phyloP scores from a whole-genome alignment of 306 rosid species.

The Pueraria montana region DNA sequence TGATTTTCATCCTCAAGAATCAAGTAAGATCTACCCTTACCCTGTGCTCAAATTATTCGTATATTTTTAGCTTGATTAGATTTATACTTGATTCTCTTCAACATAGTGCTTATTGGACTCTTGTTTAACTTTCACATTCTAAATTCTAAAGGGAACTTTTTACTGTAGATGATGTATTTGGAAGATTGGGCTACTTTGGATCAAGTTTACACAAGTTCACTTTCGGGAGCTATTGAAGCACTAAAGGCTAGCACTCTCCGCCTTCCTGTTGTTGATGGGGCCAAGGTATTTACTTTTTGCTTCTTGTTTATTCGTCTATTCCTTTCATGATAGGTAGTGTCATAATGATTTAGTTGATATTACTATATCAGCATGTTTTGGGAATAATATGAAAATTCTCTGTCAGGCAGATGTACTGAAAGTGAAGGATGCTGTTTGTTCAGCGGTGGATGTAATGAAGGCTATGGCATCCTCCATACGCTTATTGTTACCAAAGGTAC shows the following conservation, averaged over 20 bases:
- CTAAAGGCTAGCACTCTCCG: constrained; percentile 11
- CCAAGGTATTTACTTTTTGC: constrained; percentile 4
- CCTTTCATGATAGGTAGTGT: no score
- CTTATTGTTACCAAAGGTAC: constrained; percentile 2
- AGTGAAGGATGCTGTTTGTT: constrained; percentile 15
- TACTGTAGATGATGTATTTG: constrained; percentile 18
- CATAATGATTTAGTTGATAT: no score
- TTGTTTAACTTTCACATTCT: neutral
- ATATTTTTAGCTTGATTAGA: no score
- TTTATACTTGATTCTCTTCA: neutral
- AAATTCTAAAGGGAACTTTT: neutral
- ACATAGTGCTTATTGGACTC: neutral
- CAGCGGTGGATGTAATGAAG: constrained; percentile 24
- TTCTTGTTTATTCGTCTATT: neutral
- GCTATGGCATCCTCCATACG: constrained; percentile 17
- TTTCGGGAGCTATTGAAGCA: neutral
- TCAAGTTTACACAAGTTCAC: neutral
- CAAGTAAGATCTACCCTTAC: no score
- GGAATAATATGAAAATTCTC: neutral
- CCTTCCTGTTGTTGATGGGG: constrained; percentile 25
- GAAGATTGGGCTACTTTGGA: constrained; percentile 22
- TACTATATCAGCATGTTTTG: neutral
- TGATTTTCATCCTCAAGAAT: neutral
- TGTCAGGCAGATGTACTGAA: constrained; percentile 6
- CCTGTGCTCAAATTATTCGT: no score